A percentile compares a stretch with the other conserved stretches of the same genome.
Evolutionary conservation across 805 yeast species (phyloP).

Genomic region (Schwanniomyces sp.): DNA sequence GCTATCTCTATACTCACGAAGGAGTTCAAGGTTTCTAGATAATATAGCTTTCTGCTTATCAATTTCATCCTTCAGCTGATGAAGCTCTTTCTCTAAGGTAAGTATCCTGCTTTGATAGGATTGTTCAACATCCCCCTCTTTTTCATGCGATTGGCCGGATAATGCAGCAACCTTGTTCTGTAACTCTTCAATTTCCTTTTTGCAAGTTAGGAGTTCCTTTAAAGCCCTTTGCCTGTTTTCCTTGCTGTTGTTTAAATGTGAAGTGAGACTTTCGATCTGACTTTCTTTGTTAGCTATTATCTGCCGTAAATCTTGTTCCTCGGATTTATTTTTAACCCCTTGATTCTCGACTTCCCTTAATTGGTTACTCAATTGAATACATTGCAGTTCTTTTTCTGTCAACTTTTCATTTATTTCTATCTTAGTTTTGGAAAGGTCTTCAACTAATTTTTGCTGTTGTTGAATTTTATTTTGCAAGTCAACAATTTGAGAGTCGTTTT

Average conservation of each 20-base stretch:
- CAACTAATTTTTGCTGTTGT: not conserved
- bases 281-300: not conserved
- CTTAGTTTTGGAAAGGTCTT: too few relatives aligned
- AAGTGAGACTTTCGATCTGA: not conserved
- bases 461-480: not conserved
- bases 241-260: not conserved
- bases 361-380: not conserved
- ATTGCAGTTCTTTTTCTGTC: not conserved
- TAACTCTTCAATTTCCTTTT: constrained; percentile 7
- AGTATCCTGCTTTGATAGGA: not conserved
- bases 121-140: not conserved
- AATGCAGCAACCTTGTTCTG: constrained; percentile 5
- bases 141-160: not conserved
- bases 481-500: not conserved
- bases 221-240: not conserved
- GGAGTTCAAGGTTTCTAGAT: constrained; percentile 4
- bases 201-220: not conserved
- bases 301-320: not conserved
- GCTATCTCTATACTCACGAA: constrained; percentile 4
- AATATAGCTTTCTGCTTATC: constrained; percentile 7
- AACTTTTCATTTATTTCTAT: not conserved
- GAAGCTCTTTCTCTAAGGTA: not conserved
- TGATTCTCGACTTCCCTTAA: not conserved
- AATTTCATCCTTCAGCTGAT: constrained; percentile 2
- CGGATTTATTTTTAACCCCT: not conserved